Conservation (phyloP, 768 basidiomycete genomes). For the Dentipellis fragilis region DNA sequence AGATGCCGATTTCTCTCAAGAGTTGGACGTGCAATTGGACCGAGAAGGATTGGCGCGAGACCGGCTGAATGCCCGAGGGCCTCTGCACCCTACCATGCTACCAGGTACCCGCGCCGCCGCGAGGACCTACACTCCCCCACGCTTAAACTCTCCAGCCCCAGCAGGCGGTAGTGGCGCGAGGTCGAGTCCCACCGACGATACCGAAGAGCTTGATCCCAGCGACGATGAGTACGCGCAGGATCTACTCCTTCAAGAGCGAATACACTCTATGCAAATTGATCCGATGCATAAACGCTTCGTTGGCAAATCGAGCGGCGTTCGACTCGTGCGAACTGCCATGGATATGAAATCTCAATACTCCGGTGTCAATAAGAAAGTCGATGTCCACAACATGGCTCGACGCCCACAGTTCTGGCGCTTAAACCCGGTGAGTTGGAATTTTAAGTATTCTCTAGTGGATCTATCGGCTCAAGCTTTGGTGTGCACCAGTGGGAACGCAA, state of each 20-base stretch:
- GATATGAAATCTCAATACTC: slow-evolving; percentile 31
- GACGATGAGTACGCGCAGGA: slow-evolving; percentile 19
- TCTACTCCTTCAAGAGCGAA: slow-evolving; percentile 18
- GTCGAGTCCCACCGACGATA: not conserved
- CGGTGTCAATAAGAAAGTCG: slow-evolving; percentile 10
- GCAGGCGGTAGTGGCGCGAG: not conserved
- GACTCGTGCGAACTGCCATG: slow-evolving; percentile 31
- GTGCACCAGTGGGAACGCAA: no score
- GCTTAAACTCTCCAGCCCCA: not conserved
- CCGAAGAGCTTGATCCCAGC: slow-evolving; percentile 7
- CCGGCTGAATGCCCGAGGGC: slow-evolving; percentile 2
- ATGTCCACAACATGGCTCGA: slow-evolving; percentile 17
- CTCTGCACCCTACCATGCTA: slow-evolving; percentile 1
- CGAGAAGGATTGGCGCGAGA: slow-evolving; percentile 23
- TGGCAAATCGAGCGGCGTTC: slow-evolving; percentile 32
- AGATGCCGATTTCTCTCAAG: slow-evolving; percentile 48
- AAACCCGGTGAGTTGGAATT: slow-evolving; percentile 28
- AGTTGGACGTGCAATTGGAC: slow-evolving; percentile 39
- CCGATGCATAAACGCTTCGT: slow-evolving; percentile 22
- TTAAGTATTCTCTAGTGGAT: not conserved
- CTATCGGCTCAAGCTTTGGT: no score
- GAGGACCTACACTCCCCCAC: not conserved
- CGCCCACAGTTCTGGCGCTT: slow-evolving; percentile 41
- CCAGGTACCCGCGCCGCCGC: no score
- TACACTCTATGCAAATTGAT: slow-evolving; percentile 20